Conservation (phyloP, 768 basidiomycete species). For the Xerocomellus dryophilus region DNA sequence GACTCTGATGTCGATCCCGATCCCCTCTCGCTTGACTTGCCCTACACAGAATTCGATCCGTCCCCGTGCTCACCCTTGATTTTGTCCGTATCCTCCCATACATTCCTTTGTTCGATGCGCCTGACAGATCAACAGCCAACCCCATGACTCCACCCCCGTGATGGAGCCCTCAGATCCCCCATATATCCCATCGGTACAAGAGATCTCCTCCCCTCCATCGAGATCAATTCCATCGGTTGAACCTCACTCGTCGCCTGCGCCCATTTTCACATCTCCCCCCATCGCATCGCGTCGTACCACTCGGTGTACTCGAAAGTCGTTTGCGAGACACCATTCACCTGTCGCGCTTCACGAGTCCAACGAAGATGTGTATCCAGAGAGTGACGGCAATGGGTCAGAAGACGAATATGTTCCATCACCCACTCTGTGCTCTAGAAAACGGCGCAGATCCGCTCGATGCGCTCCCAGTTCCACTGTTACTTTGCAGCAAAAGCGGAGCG, state of each 20-base stretch:
- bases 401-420: constrained; percentile 47
- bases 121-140: constrained; percentile 23
- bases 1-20: constrained; percentile 31
- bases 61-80: constrained; percentile 18
- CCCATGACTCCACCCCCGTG: constrained; percentile 1
- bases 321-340: neutral
- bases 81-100: constrained; percentile 18
- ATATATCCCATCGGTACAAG: constrained; percentile 9
- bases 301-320: constrained; percentile 16
- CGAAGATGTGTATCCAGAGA: constrained; percentile 35
- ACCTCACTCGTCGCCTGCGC: neutral
- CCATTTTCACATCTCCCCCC: neutral
- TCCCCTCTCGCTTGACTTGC: constrained; percentile 16
- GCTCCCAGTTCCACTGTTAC: neutral
- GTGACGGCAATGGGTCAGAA: constrained; percentile 40
- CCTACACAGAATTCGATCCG: constrained; percentile 7
- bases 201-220: constrained; percentile 3
- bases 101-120: neutral
- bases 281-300: constrained; percentile 5
- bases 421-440: constrained; percentile 33
- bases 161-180: constrained; percentile 11
- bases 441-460: constrained; percentile 22
- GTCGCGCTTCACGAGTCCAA: constrained; percentile 12
- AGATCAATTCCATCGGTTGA: neutral
- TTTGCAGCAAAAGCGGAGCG: constrained; percentile 5